These are phyloP conservation scores for Coprinopsis marcescibilis DNA, from an alignment of 768 basidiomycete genomes.

Conservation along the genomic window DNA sequence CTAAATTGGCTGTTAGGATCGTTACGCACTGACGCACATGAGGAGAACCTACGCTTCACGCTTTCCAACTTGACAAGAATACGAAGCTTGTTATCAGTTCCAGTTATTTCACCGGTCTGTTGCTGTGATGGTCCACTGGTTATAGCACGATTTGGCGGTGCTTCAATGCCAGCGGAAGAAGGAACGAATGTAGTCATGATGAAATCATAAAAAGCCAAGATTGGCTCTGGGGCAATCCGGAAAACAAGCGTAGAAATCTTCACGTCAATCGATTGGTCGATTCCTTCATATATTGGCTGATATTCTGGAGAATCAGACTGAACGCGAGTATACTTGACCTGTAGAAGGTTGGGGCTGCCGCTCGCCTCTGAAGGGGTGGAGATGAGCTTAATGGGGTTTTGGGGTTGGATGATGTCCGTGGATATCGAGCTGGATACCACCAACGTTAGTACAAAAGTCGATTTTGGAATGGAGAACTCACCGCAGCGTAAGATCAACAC, in stretches of 20 bases:
- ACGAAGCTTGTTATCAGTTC: constrained; percentile 56
- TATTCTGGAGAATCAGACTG: constrained; percentile 87
- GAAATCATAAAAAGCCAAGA: constrained; percentile 90
- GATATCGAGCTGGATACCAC: constrained; percentile 62
- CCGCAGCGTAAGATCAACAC: constrained; percentile 77
- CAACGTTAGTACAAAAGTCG: constrained; percentile 3
- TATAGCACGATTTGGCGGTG: neutral
- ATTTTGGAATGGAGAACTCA: constrained; percentile 23
- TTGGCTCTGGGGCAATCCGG: constrained; percentile 83
- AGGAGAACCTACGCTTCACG: constrained; percentile 55
- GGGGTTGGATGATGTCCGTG: constrained; percentile 64
- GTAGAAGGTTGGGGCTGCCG: constrained; percentile 60
- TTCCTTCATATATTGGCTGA: constrained; percentile 67
- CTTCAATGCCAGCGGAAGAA: neutral
- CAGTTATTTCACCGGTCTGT: neutral
- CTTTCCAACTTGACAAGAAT: constrained; percentile 80
- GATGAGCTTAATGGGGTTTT: constrained; percentile 54
- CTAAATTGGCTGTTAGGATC: constrained; percentile 30
- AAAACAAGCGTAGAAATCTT: constrained; percentile 89
- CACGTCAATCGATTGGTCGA: constrained; percentile 85
- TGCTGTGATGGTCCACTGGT: neutral
- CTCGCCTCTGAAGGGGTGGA: constrained; percentile 48
- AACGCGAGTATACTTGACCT: constrained; percentile 70
- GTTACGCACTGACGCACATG: constrained; percentile 3
- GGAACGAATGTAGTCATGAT: constrained; percentile 95